Percentiles rank a stretch among this genome's conserved stretches.
These are phyloP conservation scores for Penicillium sp. DNA, from an alignment of 2,329 filamentous ascomycete genomes.

Conservation along the genomic window DNA sequence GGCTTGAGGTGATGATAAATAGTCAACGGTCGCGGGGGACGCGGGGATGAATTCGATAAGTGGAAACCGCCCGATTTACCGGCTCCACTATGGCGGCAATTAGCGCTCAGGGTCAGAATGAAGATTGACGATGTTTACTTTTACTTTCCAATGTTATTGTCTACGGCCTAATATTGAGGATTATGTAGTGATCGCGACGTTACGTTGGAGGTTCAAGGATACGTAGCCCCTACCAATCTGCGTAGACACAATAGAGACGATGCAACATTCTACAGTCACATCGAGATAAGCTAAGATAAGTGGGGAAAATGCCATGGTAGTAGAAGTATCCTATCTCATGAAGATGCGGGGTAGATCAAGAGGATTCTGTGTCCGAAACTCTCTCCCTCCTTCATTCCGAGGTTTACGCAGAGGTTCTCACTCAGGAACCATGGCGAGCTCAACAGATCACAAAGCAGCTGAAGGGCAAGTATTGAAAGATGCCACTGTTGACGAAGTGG, in stretches of 20 bases:
- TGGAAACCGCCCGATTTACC: not conserved
- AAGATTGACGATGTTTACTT: not conserved
- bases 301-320: not conserved
- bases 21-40: slow-evolving; percentile 3
- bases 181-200: not conserved
- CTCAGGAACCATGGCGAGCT: not conserved
- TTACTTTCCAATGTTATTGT: too few relatives aligned
- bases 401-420: not conserved
- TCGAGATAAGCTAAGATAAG: not conserved
- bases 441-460: not conserved
- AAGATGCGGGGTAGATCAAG: slow-evolving; percentile 1
- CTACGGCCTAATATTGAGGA: too few relatives aligned
- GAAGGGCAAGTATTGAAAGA: not conserved
- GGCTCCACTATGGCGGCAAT: not conserved
- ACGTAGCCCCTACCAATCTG: not conserved
- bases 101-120: not conserved
- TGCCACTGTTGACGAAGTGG: slow-evolving; percentile 15
- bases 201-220: not conserved
- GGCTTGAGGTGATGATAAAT: not conserved
- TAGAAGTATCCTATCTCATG: not conserved
- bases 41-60: slow-evolving; percentile 3
- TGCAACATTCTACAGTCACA: slow-evolving; percentile 2
- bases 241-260: not conserved
- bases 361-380: not conserved
- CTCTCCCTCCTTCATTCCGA: not conserved